Base-by-base conservation (phyloP, 2,329 filamentous ascomycete genomes). In the Epicoccum nigrum region DNA sequence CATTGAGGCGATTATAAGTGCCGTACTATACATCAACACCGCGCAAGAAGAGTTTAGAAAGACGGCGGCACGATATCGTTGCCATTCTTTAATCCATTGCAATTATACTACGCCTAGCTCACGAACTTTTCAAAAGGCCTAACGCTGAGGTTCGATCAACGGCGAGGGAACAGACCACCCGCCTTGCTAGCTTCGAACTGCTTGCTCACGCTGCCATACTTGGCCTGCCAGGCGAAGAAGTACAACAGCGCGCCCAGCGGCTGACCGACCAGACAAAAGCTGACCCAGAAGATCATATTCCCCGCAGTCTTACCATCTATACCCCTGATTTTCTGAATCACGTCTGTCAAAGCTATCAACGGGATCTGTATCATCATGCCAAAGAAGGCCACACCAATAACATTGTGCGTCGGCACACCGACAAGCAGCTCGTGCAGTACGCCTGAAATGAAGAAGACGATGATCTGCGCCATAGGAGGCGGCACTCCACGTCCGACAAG, bases 161-260 rank as follows among this genome's bases (percentile, higher is more conserved):
- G 57, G 43, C 62, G 47, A 9, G 32, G 37, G 34, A 68, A 65
- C 23, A 68, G 44, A 32, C 61, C 53, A 23, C 63, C 44, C 1
- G 62, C 60, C 34, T 51, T 52, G 33, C 62, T 70, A 16, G 64
- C 58, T 17, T 62, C 56, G 4, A 63, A 62, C 51, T 66, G 60
- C 49, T 66, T 69, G 9, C 78, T 90, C 17, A 92, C 87, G 64
- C 87, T 92, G 11, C 94, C 94, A 70, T 96, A 97, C 77, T 97
- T 97, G 47, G 91, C 91, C 76, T 97, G 93, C 93, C 94, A 99
- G 1, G 92, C 92, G 71, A 97, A 97, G 73, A 97, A 99, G 73
- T 99, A 99, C 71, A 96, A 81, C 54, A 99, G 77, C 0, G 91
- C 92, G 1, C 91, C 94, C 63, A 97, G 83, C 0, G 94, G 94